These are phyloP conservation scores for Boeremia lycopersici DNA, from an alignment of 2,329 filamentous ascomycete species.

Conservation along the genomic window DNA sequence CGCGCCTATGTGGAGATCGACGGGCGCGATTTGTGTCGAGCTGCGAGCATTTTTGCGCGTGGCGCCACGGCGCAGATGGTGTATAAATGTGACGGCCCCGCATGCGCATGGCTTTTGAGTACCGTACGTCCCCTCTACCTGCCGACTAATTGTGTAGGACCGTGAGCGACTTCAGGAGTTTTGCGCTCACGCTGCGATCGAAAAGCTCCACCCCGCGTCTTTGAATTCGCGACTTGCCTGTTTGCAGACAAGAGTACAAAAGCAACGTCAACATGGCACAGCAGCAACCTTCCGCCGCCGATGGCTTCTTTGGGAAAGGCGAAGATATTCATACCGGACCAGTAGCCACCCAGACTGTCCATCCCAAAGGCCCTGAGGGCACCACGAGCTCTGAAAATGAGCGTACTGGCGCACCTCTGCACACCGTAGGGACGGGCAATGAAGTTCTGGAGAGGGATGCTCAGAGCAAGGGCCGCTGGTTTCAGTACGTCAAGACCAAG, in stretches of 20 bases:
- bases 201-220: slow-evolving; percentile 42
- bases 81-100: slow-evolving; percentile 33
- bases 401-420: slow-evolving; percentile 15
- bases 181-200: slow-evolving; percentile 46
- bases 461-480: slow-evolving; percentile 53
- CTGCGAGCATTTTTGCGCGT: slow-evolving; percentile 32
- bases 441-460: slow-evolving; percentile 44
- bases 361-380: slow-evolving; percentile 29
- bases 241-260: neutral
- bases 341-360: slow-evolving; percentile 26
- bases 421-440: slow-evolving; percentile 20
- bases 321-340: slow-evolving; percentile 9
- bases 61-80: slow-evolving; percentile 9
- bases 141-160: slow-evolving; percentile 16
- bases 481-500: slow-evolving; percentile 77
- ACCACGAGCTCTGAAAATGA: slow-evolving; percentile 39
- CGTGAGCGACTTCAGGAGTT: slow-evolving; percentile 52
- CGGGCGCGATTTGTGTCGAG: slow-evolving; percentile 23
- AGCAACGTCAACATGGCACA: slow-evolving; percentile 12
- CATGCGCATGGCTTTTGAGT: slow-evolving; percentile 1
- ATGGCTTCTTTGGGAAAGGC: slow-evolving; percentile 16
- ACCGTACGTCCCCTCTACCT: slow-evolving; percentile 9
- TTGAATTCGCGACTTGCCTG: neutral
- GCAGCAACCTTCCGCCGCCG: slow-evolving; percentile 27
- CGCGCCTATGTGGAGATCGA: slow-evolving; percentile 31